Conservation (phyloP, 192 early-diverging fungal species). For the Spinellus fusiger region DNA sequence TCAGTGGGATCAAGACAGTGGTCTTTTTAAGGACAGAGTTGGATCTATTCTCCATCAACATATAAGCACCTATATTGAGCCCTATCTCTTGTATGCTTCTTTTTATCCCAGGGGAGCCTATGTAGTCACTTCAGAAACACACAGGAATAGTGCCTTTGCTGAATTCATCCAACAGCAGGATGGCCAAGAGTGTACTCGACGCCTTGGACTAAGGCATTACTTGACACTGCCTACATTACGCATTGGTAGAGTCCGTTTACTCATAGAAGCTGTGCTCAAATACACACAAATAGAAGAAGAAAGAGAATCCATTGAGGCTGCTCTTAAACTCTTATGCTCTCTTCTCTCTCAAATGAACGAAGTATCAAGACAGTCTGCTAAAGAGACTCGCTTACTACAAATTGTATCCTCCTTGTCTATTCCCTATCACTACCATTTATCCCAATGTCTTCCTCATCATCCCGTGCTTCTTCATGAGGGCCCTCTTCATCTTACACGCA, state of each 20-base stretch:
- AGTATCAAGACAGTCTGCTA: not conserved
- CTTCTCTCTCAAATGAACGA: conserved; percentile 9
- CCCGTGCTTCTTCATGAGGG: conserved; percentile 8
- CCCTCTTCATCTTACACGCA: not conserved
- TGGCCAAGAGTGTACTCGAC: not conserved
- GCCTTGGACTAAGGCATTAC: conserved; percentile 13
- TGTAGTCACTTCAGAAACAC: conserved; percentile 7
- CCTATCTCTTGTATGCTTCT: conserved; percentile 8
- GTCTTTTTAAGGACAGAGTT: not conserved
- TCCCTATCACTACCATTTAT: not conserved
- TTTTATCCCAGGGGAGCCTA: conserved; percentile 3
- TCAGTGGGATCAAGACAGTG: not conserved
- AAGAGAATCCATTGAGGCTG: not conserved
- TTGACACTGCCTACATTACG: conserved; percentile 11
- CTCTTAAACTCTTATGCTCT: conserved; percentile 2
- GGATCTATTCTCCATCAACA: conserved; percentile 3
- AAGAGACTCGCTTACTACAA: not conserved
- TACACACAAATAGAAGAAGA: not conserved
- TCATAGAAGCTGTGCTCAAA: conserved; percentile 15
- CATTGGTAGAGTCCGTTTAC: conserved; percentile 10
- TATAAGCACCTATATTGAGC: not conserved
- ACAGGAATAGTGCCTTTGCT: not conserved
- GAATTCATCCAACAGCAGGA: conserved; percentile 5
- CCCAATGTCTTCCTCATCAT: not conserved
- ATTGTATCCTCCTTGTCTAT: not conserved